Evolutionary conservation across 108 stramenopile genomes (phyloP), one percentile per base, ranked within the genome.

Genomic region (Skeletonema marinoi): DNA sequence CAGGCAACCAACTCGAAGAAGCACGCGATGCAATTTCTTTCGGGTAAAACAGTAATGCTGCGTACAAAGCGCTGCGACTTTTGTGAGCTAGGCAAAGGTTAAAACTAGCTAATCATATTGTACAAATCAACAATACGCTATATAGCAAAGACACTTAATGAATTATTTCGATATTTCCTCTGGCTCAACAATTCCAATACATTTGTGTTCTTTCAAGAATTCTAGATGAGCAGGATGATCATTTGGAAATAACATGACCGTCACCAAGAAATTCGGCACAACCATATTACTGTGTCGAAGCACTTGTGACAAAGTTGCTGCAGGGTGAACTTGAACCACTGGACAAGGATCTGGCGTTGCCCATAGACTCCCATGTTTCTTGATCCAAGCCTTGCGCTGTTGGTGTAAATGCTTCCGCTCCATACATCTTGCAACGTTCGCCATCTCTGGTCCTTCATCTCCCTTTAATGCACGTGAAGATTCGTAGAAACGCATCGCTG

Each of bases 401-500:
- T 86, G 65, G 62, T 90, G 65, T 65, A 96, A 71, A n/a, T 92
- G 87, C 74, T 92, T 92, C 31, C 93, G 83, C 72, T 94, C 96
- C 60, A 92, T 74, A 25, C 86, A 86, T 35, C 83, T 66, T 6
- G 90, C 92, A 11, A 94, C 80, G n/a, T 80, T 86, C 12, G 87
- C 81, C 87, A 92, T 91, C 64, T 93, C 96, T 0, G 82, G 85
- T 14, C 96, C 96, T 82, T 96, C 96, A 60, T 93, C 93, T 60
- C 96, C 96, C 77, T 92, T 90, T 17, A 96, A 65, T 10, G 96
- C 96, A 19, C 96, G 85, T 10, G 92, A 90, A 16, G 91, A 68
- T 68, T 94, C 96, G 70, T 92, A 96, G 71, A 94, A 96, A 51
- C 88, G 86, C 91, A 96, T 94, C 6, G 88, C 79, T 4, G 86